phyloP scores from a whole-genome alignment of 83 land plant species.

The Larix sibirica region DNA sequence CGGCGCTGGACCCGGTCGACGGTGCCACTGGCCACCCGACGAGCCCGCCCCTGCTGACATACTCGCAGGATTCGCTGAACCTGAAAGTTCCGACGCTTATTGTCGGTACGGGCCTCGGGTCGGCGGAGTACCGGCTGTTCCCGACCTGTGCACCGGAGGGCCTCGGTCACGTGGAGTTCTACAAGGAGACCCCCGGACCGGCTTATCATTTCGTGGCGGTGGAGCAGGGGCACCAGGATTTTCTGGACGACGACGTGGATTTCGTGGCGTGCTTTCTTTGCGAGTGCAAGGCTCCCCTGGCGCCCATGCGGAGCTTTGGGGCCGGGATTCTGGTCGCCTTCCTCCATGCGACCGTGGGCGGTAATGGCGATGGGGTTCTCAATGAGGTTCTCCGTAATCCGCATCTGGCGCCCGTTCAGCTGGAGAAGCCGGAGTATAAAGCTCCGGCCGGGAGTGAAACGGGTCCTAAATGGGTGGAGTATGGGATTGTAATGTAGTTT shows the following conservation, averaged over 20 bases:
- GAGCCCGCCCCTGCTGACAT: conserved; percentile 56
- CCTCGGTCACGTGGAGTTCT: background rate
- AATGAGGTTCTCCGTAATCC: background rate
- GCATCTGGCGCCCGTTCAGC: background rate
- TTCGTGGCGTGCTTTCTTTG: background rate
- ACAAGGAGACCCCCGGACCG: background rate
- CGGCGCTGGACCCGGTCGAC: conserved; percentile 74
- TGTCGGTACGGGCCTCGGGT: background rate
- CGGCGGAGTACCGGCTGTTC: background rate
- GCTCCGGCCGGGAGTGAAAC: too few relatives aligned
- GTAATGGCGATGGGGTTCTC: background rate
- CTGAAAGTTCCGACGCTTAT: conserved; percentile 30
- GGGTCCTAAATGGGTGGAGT: too few relatives aligned
- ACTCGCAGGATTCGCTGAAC: conserved; percentile 41
- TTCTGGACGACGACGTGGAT: background rate
- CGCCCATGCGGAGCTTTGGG: background rate
- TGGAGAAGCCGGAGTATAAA: background rate
- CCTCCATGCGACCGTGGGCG: background rate
- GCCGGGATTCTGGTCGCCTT: background rate
- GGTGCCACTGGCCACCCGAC: conserved; percentile 66
- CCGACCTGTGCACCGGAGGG: background rate
- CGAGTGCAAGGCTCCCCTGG: background rate
- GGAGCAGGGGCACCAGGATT: background rate
- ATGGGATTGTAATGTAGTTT: too few relatives aligned
- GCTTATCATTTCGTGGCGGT: background rate